A percentile compares a stretch with the other conserved stretches of the same genome.
phyloP scores from a whole-genome alignment of 306 rosid species.

The Ochetophila trinervis region DNA sequence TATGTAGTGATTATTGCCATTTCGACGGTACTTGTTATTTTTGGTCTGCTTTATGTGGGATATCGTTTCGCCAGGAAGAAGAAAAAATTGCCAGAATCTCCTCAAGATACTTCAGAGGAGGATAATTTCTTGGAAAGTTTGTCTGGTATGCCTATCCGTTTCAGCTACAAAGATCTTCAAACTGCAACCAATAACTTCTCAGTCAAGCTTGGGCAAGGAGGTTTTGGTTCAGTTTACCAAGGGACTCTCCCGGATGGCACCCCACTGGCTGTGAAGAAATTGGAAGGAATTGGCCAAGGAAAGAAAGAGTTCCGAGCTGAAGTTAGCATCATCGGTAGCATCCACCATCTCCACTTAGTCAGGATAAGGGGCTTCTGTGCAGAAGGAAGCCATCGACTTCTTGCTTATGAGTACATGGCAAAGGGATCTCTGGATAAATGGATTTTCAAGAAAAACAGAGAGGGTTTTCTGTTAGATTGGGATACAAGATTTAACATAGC shows the following conservation, averaged over 20 bases:
- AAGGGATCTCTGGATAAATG: conserved; percentile 83
- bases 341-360: conserved; percentile 87
- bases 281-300: conserved; percentile 89
- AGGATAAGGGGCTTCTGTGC: conserved; percentile 82
- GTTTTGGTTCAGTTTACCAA: conserved; percentile 87
- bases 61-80: conserved; percentile 43
- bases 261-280: conserved; percentile 78
- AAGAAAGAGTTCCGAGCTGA: conserved; percentile 94
- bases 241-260: conserved; percentile 74
- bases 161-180: conserved; percentile 62
- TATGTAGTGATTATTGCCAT: conserved; percentile 53
- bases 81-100: conserved; percentile 39
- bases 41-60: conserved; percentile 45
- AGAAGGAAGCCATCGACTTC: conserved; percentile 73
- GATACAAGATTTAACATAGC: conserved; percentile 75
- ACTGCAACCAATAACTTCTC: conserved; percentile 76
- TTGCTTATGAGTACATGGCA: conserved; percentile 81
- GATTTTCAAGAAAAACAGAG: conserved; percentile 63
- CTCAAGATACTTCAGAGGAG: conserved; percentile 64
- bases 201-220: conserved; percentile 83
- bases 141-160: conserved; percentile 74
- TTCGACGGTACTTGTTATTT: conserved; percentile 43
- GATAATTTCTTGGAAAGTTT: conserved; percentile 77
- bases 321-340: conserved; percentile 92
- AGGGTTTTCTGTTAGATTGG: conserved; percentile 66